These are phyloP conservation scores for Xylariaceae sp. DNA, from an alignment of 2,329 filamentous ascomycete species.

Conservation along the genomic window DNA sequence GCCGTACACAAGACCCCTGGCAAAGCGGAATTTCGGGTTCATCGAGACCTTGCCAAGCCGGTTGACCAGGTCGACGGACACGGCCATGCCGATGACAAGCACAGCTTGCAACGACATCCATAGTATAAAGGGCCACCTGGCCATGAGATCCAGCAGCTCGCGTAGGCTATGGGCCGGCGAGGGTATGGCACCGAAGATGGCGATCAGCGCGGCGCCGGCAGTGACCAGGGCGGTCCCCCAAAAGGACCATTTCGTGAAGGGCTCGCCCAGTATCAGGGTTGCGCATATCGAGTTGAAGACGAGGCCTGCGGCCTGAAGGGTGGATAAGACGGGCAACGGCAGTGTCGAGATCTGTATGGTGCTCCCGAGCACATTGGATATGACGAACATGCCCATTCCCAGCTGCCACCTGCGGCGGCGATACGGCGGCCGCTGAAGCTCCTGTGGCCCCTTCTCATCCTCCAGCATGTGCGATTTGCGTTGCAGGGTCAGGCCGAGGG, in stretches of 20 bases:
- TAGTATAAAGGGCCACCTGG: conserved; percentile 65
- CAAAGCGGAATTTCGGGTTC: conserved; percentile 62
- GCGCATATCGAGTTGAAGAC: conserved; percentile 99
- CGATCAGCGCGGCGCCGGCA: conserved; percentile 81
- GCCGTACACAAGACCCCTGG: conserved; percentile 80
- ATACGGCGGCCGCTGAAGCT: conserved; percentile 78
- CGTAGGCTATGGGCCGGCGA: conserved; percentile 83
- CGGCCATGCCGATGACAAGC: conserved; percentile 61
- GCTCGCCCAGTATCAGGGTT: conserved; percentile 82
- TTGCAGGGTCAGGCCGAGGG: conserved; percentile 88
- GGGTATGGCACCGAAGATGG: conserved; percentile 85
- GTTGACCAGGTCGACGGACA: conserved; percentile 51
- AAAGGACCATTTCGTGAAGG: conserved; percentile 90
- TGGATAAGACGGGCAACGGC: conserved; percentile 87
- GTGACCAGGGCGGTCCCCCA: conserved; percentile 85
- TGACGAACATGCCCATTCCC: conserved; percentile 94
- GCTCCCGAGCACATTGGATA: conserved; percentile 89
- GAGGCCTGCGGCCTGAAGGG: conserved; percentile 87
- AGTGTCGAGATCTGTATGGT: conserved; percentile 96
- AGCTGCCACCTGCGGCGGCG: conserved; percentile 89
- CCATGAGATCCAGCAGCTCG: conserved; percentile 71
- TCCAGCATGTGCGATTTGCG: conserved; percentile 97
- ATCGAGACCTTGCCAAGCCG: conserved; percentile 45
- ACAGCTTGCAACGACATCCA: conserved; percentile 83
- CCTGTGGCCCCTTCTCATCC: conserved; percentile 79